phyloP scores from a whole-genome alignment of 2,329 filamentous ascomycete species.

The Diaporthe australafricana region DNA sequence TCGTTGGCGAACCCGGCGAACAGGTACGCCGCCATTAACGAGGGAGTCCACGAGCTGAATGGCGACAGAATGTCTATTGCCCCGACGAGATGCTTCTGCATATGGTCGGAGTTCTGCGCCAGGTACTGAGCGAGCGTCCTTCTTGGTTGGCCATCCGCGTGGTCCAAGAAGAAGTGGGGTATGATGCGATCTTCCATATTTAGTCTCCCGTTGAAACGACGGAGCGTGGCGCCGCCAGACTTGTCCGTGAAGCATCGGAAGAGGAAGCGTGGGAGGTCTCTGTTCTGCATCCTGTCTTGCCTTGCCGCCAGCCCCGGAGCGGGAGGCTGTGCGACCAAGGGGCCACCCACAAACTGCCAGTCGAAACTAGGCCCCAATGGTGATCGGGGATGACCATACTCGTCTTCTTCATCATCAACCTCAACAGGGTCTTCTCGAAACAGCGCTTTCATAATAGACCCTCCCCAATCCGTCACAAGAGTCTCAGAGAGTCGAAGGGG shows the following conservation, averaged over 20 bases:
- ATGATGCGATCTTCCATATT: slow-evolving; percentile 12
- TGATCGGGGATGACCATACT: background rate
- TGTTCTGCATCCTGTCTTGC: background rate
- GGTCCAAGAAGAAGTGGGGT: background rate
- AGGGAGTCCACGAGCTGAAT: slow-evolving; percentile 18
- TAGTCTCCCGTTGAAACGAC: background rate
- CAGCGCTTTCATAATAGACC: background rate
- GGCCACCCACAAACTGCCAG: slow-evolving; percentile 1
- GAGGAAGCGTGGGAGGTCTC: slow-evolving; percentile 6
- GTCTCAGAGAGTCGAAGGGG: background rate
- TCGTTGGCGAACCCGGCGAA: background rate
- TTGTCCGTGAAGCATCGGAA: slow-evolving; percentile 8
- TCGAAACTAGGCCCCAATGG: background rate
- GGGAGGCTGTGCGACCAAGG: background rate
- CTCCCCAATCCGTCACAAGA: background rate
- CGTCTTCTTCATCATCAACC: background rate
- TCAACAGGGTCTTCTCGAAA: background rate
- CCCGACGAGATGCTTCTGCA: slow-evolving; percentile 5
- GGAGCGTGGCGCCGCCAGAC: background rate
- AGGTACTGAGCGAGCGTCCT: background rate
- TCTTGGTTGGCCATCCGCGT: background rate
- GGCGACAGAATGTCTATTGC: background rate
- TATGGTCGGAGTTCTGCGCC: background rate
- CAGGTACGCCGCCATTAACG: background rate
- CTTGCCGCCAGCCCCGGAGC: background rate